Conservation (phyloP, 441 rosid species). For the Populus hybrid region DNA sequence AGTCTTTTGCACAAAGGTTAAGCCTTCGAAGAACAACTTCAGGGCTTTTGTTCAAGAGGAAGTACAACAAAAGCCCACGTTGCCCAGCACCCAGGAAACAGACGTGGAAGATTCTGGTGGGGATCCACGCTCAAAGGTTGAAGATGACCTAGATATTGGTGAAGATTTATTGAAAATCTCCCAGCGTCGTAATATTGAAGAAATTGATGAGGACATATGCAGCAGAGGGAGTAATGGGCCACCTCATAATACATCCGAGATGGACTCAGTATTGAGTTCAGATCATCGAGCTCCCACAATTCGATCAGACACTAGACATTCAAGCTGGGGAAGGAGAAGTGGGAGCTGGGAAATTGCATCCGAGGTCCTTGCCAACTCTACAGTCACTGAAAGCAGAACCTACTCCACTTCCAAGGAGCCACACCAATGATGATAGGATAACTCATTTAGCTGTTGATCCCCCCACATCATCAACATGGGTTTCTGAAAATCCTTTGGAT, state of each 20-base stretch:
- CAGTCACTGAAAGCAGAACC: constrained; percentile 55
- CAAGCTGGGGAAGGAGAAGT: constrained; percentile 75
- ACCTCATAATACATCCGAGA: constrained; percentile 42
- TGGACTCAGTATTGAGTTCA: constrained; percentile 47
- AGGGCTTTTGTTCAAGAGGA: constrained; percentile 67
- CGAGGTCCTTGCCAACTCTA: constrained; percentile 50
- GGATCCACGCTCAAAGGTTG: constrained; percentile 74
- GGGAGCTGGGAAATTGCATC: too few relatives aligned
- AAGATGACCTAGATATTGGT: constrained; percentile 79
- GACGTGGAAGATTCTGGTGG: constrained; percentile 43
- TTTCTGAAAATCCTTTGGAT: neutral
- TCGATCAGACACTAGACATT: constrained; percentile 58
- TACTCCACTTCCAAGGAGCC: constrained; percentile 45
- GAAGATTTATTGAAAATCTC: constrained; percentile 77
- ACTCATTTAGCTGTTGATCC: constrained; percentile 17
- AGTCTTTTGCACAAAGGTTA: constrained; percentile 62
- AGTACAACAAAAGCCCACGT: constrained; percentile 38
- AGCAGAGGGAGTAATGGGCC: constrained; percentile 66
- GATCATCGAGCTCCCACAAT: constrained; percentile 62
- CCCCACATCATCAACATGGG: neutral
- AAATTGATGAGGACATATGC: constrained; percentile 54
- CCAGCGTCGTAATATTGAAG: constrained; percentile 65
- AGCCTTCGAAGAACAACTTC: constrained; percentile 80
- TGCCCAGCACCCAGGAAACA: constrained; percentile 47
- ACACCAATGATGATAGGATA: constrained; percentile 27